Base-by-base conservation (phyloP, 257 asterid genomes). In the Penstemon eatonii region DNA sequence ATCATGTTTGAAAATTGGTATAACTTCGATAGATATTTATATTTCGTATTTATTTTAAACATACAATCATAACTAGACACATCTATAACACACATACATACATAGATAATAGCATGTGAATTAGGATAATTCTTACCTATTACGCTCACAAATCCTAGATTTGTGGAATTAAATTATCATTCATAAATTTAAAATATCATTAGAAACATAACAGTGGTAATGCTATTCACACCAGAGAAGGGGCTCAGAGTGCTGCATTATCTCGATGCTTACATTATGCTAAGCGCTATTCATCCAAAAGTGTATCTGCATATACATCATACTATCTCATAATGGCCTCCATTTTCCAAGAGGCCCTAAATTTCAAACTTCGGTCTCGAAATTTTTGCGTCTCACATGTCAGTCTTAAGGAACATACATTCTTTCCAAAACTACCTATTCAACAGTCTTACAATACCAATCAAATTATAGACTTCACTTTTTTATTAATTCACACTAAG, bases 241-340 rank as follows among this genome's bases (percentile, higher is more conserved):
- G 58, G n/a, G 52, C 60, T 45, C 43, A 25, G 4, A 9, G 56
- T 18, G 5, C 47, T 58, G 66, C 9, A 45, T 40, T 51, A 66
- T 66, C 62, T 58, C 46, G 33, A 37, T n/a, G 54, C 68, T 47
- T 38, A 18, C 41, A 40, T 25, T 42, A 39, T 18, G n/a, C 42
- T 19, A 7, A 40, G 5, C 18, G 60, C 5, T 19, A 15, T 64
- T 3, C 60, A 5, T 15, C 38, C 47, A 4, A 33, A 45, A 44
- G 49, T 47, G 8, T n/a, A 33, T 36, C 8, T 7, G 40, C 18
- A 40, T 12, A 56, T 5, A 55, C 52, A 67, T 18, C 54, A 12
- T 46, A 19, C 36, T 8, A 43, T 40, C 18, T 33, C 45, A 53
- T 45, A 51, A 18, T 33, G 25, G 19, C 3, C 33, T 47, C 53